Conservation (phyloP, 2,329 filamentous ascomycete genomes). For the Penicillium capsulatum region DNA sequence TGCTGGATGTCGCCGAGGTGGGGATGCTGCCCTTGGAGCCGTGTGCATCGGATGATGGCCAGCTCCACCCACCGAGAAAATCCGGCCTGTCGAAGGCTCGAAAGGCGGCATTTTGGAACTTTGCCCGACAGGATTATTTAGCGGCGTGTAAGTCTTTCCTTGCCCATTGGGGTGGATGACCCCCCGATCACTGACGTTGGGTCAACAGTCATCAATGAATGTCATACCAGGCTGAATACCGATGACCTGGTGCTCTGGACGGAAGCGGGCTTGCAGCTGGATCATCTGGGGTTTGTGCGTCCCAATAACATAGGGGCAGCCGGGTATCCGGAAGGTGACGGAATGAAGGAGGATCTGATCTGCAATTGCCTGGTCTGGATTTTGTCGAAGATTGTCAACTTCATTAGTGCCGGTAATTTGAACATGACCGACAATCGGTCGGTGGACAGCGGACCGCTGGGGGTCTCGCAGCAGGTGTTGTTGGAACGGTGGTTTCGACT, state of each 20-base stretch:
- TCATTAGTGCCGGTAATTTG: conserved; percentile 54
- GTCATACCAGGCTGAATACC: conserved; percentile 57
- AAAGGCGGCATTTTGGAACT: conserved; percentile 63
- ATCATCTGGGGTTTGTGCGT: conserved; percentile 50
- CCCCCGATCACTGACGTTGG: conserved; percentile 6
- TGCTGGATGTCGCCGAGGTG: conserved; percentile 49
- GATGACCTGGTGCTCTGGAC: conserved; percentile 61
- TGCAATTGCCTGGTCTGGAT: conserved; percentile 64
- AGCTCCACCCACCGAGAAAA: conserved; percentile 29
- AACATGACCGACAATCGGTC: conserved; percentile 26
- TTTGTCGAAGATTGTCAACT: conserved; percentile 63
- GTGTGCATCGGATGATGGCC: conserved; percentile 38
- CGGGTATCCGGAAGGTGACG: conserved; percentile 33
- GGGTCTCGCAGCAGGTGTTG: conserved; percentile 40
- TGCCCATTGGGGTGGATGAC: background rate
- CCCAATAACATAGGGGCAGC: conserved; percentile 38
- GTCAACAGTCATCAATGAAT: conserved; percentile 52
- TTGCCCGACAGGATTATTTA: conserved; percentile 62
- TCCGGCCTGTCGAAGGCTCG: conserved; percentile 52
- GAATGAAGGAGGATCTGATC: conserved; percentile 61
- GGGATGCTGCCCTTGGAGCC: conserved; percentile 41
- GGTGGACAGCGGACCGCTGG: conserved; percentile 27
- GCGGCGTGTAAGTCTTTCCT: conserved; percentile 52
- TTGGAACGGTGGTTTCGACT: conserved; percentile 50
- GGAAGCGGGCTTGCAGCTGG: conserved; percentile 58